Percentiles rank a stretch among this genome's conserved stretches.
Evolutionary conservation across 2,329 filamentous ascomycete species (phyloP).

Genomic region (Clonostachys sp.): DNA sequence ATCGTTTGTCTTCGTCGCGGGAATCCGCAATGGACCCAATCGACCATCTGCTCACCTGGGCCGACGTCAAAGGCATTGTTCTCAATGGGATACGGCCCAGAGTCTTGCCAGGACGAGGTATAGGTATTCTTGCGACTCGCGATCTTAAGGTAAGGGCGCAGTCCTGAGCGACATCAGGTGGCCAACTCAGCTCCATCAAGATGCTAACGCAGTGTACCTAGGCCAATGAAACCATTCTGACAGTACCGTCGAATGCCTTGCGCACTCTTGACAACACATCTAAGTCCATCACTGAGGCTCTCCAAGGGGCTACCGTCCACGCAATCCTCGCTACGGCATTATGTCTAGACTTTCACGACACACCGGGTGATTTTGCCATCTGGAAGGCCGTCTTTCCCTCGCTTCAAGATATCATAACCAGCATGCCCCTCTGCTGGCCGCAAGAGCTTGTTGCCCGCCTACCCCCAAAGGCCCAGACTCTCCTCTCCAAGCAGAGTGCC

Average conservation of each 20-base stretch:
- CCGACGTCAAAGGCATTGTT: constrained; percentile 31
- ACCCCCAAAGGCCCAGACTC: constrained; percentile 31
- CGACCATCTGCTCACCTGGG: constrained; percentile 60
- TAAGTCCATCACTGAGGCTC: constrained; percentile 40
- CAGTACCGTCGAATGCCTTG: constrained; percentile 59
- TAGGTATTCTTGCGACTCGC: constrained; percentile 66
- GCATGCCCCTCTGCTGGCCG: constrained; percentile 39
- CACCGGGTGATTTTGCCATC: constrained; percentile 12
- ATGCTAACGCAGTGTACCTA: constrained; percentile 44
- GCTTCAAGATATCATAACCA: constrained; percentile 46
- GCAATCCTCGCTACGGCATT: constrained; percentile 69
- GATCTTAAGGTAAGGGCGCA: constrained; percentile 65
- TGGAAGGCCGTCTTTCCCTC: constrained; percentile 70
- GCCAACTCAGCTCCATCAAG: constrained; percentile 73
- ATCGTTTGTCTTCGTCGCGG: too few relatives aligned
- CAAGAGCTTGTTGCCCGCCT: constrained; percentile 36
- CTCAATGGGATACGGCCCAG: constrained; percentile 62
- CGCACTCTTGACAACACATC: constrained; percentile 60
- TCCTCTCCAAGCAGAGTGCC: constrained; percentile 49
- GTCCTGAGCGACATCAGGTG: constrained; percentile 58
- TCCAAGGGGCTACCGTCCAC: constrained; percentile 58
- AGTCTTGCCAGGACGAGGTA: constrained; percentile 62
- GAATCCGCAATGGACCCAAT: not conserved
- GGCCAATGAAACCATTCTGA: constrained; percentile 51
- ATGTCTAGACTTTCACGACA: constrained; percentile 50